Conservation (phyloP, 73 alveolate species). For the Uronychia setigera region DNA sequence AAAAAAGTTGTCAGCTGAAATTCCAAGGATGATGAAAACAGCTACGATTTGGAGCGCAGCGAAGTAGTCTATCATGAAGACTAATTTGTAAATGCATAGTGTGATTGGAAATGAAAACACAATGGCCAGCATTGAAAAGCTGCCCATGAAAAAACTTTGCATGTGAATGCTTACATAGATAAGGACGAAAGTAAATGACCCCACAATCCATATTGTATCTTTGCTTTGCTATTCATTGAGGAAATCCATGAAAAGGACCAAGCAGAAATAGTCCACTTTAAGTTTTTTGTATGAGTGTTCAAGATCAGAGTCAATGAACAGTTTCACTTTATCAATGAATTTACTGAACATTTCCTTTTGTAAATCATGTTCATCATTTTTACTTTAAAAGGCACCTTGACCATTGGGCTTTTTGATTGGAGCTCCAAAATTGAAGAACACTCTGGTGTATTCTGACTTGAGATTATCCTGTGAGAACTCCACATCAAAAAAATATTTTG, state of each 20-base stretch:
- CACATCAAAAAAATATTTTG: neutral
- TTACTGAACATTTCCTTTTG: neutral
- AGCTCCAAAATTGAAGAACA: too few species aligned
- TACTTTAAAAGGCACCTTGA: neutral
- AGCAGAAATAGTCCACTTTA: neutral
- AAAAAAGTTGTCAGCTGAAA: slow-evolving; percentile 17
- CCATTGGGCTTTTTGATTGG: too few species aligned
- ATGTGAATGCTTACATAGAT: neutral
- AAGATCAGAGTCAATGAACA: neutral
- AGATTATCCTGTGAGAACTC: too few species aligned
- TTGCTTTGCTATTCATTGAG: neutral
- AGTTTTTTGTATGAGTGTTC: neutral
- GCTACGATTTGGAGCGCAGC: neutral
- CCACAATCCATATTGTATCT: neutral
- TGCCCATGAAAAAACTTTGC: slow-evolving; percentile 1
- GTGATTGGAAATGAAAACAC: slow-evolving; percentile 8
- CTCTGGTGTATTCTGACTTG: too few species aligned
- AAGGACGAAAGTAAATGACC: neutral
- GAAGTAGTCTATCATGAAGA: slow-evolving; percentile 1
- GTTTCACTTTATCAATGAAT: neutral
- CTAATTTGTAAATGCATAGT: neutral
- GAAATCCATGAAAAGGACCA: neutral
- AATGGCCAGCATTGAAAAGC: neutral
- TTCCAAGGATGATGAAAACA: slow-evolving; percentile 12
- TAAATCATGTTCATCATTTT: neutral